Base-by-base conservation (phyloP, 2,329 filamentous ascomycete species). In the Botrytis hyacinthi region DNA sequence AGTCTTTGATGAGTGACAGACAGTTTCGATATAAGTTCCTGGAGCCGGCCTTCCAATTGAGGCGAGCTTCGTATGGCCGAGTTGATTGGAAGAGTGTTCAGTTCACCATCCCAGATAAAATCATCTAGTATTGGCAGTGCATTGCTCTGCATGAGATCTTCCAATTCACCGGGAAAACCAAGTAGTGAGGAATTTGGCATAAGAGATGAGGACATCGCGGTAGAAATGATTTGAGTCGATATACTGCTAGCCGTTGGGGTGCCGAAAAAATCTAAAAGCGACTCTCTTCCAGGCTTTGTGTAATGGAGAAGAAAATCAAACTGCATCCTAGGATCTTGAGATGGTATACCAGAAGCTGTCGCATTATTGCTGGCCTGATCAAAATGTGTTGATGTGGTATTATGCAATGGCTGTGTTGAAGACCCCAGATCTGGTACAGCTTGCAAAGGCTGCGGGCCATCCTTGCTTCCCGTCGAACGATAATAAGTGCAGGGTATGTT, bases 251-350 rank as follows among this genome's bases (percentile, higher is more conserved):
- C 8, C 26, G 35, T 57, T 29, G 37, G 18, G 7, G 48, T 26
- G 48, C 66, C 66, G 20, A 69, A 69, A n/a, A 32, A 69, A 29
- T 44, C 51, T 40, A 69, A 57, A 18, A 69, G 66, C 18, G 35
- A 32, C 7, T 46, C 48, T 40, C 12, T 42, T 26, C 63, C 71
- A 4, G 71, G 65, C 35, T 40, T 61, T 18, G 84, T 75, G 57
- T 81, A 83, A 46, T 81, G 81, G 6, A 83, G 77, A 54, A 81
- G 63, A 60, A 73, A 73, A 26, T 69, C 14, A 16, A 73, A 67
- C 12, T 46, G 51, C 63, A 70, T 51, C n/a, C 51, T 40, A 10
- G 48, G 48, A 40, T 70, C 66, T 44, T 69, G 48, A 32, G 48
- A 12, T 57, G 66, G 37, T 29, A 57, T 57, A n/a, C 51, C 51